Evolutionary conservation across 495 filamentous ascomycete genomes (phyloP).

Genomic region (Podospora pseudoanserina): DNA sequence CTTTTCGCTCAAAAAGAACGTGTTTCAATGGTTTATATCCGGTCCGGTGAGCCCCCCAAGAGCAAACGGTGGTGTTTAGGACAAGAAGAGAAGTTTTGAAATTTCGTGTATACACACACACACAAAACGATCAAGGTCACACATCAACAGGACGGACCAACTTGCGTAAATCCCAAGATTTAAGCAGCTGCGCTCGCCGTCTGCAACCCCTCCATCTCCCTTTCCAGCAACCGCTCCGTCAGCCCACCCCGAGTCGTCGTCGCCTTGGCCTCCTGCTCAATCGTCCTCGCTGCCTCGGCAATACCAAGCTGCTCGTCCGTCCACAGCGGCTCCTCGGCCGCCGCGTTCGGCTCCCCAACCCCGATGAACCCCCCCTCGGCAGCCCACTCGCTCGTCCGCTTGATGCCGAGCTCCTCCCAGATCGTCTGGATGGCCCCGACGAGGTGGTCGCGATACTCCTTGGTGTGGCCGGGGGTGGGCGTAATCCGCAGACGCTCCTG

Average conservation of each 20-base stretch:
- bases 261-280: slow-evolving; percentile 33
- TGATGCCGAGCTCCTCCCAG: slow-evolving; percentile 83
- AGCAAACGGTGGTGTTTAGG: background rate
- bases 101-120: background rate
- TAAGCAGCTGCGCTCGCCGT: slow-evolving; percentile 24
- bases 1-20: slow-evolving; percentile 8
- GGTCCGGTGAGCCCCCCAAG: background rate
- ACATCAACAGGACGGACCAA: background rate
- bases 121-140: background rate
- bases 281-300: slow-evolving; percentile 36
- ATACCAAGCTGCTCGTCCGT: slow-evolving; percentile 80
- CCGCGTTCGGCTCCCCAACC: slow-evolving; percentile 67
- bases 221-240: slow-evolving; percentile 28
- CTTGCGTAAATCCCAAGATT: background rate
- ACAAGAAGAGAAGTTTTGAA: background rate
- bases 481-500: slow-evolving; percentile 95
- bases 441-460: slow-evolving; percentile 76
- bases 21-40: background rate
- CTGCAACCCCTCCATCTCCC: slow-evolving; percentile 19
- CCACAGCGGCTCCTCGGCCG: slow-evolving; percentile 66
- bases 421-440: slow-evolving; percentile 82
- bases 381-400: slow-evolving; percentile 88
- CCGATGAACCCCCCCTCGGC: slow-evolving; percentile 88
- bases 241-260: slow-evolving; percentile 14
- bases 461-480: slow-evolving; percentile 86